phyloP scores from a whole-genome alignment of 768 basidiomycete genomes.

The Calvatia gigantea region DNA sequence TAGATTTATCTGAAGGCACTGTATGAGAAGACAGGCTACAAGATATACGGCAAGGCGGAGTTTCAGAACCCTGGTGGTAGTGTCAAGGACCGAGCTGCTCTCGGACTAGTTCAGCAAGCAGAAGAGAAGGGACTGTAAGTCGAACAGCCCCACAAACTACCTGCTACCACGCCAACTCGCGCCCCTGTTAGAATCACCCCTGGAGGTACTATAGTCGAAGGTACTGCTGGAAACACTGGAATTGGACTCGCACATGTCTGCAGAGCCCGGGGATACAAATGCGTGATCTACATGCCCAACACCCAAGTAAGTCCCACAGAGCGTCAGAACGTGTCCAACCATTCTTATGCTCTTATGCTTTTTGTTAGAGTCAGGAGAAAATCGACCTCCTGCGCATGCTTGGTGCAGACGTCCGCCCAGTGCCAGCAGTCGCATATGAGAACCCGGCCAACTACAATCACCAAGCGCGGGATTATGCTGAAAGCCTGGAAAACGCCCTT shows the following conservation, averaged over 20 bases:
- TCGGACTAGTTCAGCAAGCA: constrained; percentile 83
- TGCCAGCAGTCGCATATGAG: constrained; percentile 95
- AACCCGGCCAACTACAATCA: constrained; percentile 97
- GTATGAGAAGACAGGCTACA: constrained; percentile 78
- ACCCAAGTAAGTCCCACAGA: constrained; percentile 59
- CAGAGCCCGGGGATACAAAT: constrained; percentile 88
- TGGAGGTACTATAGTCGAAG: constrained; percentile 97
- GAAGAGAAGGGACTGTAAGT: constrained; percentile 77
- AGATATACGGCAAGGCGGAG: constrained; percentile 94
- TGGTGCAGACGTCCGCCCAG: constrained; percentile 94
- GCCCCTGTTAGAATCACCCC: constrained; percentile 65
- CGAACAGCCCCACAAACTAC: background rate
- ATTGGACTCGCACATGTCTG: constrained; percentile 96
- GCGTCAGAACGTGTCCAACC: background rate
- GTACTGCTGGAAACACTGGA: constrained; percentile 97
- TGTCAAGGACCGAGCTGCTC: constrained; percentile 95
- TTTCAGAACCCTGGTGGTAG: constrained; percentile 98
- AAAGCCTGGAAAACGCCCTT: constrained; percentile 69
- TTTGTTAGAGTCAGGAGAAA: constrained; percentile 91
- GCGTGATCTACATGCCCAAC: constrained; percentile 99
- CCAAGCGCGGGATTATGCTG: constrained; percentile 88
- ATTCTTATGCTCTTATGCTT: background rate
- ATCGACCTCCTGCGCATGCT: constrained; percentile 97
- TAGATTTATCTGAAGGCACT: constrained; percentile 82
- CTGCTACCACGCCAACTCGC: background rate